phyloP scores from a whole-genome alignment of 2,329 filamentous ascomycete species.

The Sodiomyces alkalinus region DNA sequence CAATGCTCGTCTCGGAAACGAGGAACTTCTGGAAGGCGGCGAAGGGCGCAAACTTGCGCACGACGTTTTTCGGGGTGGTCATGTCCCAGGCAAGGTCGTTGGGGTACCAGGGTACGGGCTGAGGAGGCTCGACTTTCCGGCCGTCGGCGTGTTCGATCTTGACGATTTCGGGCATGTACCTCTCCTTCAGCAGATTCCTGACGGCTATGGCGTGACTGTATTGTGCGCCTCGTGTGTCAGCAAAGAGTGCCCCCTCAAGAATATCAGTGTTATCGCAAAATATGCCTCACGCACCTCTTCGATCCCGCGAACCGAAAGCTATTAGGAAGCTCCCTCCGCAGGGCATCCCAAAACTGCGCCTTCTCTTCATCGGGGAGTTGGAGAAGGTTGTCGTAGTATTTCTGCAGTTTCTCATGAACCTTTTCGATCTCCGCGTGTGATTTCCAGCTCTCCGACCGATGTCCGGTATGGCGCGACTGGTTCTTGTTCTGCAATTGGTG shows the following conservation, averaged over 20 bases:
- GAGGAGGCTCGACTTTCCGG: slow-evolving; percentile 64
- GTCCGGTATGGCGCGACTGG: slow-evolving; percentile 1
- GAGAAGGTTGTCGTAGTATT: slow-evolving; percentile 68
- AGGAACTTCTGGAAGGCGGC: slow-evolving; percentile 94
- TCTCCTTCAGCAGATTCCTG: slow-evolving; percentile 70
- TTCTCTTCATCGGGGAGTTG: slow-evolving; percentile 67
- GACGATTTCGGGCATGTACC: slow-evolving; percentile 82
- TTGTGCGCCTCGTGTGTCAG: slow-evolving; percentile 3
- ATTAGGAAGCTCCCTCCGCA: slow-evolving; percentile 80
- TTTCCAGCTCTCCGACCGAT: slow-evolving; percentile 7
- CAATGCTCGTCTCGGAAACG: slow-evolving; percentile 90
- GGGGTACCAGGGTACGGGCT: slow-evolving; percentile 80
- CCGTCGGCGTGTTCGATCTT: slow-evolving; percentile 74
- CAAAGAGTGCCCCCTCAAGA: background rate
- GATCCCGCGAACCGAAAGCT: slow-evolving; percentile 96
- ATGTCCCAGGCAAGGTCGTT: slow-evolving; percentile 93
- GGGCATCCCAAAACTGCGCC: slow-evolving; percentile 66
- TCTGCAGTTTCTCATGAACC: slow-evolving; percentile 71
- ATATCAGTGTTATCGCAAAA: background rate
- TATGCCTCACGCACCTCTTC: slow-evolving; percentile 47
- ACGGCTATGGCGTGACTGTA: slow-evolving; percentile 78
- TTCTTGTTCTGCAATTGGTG: background rate
- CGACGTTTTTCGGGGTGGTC: slow-evolving; percentile 92
- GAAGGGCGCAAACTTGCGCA: slow-evolving; percentile 88
- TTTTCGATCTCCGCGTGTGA: slow-evolving; percentile 50